A percentile compares a stretch with the other conserved stretches of the same genome.
phyloP scores from a whole-genome alignment of 1,284 basidiomycete genomes.

The Ganoderma sinense region DNA sequence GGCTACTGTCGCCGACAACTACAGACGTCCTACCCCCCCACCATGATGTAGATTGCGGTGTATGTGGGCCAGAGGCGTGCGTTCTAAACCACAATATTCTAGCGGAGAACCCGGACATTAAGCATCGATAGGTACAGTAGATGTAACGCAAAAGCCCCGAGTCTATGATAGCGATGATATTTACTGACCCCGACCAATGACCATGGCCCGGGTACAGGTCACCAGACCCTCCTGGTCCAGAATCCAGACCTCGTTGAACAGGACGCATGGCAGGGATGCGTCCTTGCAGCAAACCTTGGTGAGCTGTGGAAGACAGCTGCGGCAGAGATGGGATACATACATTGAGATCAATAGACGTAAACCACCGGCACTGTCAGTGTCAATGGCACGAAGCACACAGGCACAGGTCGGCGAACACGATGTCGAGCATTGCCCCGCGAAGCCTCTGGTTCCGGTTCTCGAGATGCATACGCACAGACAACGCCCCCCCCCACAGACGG shows the following conservation, averaged over 20 bases:
- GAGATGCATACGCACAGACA: neutral
- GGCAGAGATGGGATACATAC: neutral
- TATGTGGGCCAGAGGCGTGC: neutral
- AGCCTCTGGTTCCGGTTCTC: neutral
- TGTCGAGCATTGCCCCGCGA: neutral
- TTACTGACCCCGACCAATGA: no score
- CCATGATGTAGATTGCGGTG: neutral
- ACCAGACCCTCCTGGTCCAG: neutral
- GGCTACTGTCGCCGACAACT: neutral
- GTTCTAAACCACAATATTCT: neutral
- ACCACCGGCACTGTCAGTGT: neutral
- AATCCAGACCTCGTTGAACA: neutral
- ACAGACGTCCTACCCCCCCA: neutral
- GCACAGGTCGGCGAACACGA: neutral
- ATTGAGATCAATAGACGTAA: neutral
- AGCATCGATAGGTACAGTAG: neutral
- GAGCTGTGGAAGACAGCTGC: neutral
- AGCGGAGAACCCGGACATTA: neutral
- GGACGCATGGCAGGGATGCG: no score
- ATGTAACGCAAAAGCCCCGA: neutral
- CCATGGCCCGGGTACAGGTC: neutral
- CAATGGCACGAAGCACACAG: neutral
- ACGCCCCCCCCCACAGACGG: neutral
- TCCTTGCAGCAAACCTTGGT: neutral
- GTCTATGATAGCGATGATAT: neutral